Conservation (phyloP, 345 rosid genomes). For the Gossypium arboreum region DNA sequence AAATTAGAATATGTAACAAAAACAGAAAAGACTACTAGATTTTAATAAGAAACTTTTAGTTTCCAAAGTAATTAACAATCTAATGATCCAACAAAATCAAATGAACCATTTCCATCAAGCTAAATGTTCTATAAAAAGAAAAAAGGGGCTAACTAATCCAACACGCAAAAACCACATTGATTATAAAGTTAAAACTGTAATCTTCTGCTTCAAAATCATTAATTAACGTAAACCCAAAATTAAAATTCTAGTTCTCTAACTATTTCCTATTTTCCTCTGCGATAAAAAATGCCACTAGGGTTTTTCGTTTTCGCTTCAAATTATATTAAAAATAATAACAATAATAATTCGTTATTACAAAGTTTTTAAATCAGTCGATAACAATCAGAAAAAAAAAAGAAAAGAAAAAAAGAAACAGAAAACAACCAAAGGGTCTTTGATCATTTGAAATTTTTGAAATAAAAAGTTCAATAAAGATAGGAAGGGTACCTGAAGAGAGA, state of each 20-base stretch:
- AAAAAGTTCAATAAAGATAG: not conserved
- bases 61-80: not conserved
- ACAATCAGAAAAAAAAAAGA: not conserved
- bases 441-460: not conserved
- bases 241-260: not conserved
- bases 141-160: not conserved
- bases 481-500: not conserved
- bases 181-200: not conserved
- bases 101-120: not conserved
- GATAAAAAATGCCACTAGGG: not conserved
- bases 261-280: not conserved
- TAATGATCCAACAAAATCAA: not conserved
- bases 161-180: constrained; percentile 1
- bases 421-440: not conserved
- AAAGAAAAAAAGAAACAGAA: too few relatives aligned
- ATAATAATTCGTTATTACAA: not conserved
- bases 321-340: not conserved
- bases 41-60: not conserved
- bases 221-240: not conserved
- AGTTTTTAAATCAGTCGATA: not conserved
- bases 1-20: not conserved
- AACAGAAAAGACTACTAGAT: not conserved
- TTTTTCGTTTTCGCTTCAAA: not conserved
- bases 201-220: not conserved
- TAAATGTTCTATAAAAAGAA: not conserved